These are phyloP conservation scores for Prinsepia uniflora DNA, from an alignment of 306 rosid genomes.

Conservation along the genomic window DNA sequence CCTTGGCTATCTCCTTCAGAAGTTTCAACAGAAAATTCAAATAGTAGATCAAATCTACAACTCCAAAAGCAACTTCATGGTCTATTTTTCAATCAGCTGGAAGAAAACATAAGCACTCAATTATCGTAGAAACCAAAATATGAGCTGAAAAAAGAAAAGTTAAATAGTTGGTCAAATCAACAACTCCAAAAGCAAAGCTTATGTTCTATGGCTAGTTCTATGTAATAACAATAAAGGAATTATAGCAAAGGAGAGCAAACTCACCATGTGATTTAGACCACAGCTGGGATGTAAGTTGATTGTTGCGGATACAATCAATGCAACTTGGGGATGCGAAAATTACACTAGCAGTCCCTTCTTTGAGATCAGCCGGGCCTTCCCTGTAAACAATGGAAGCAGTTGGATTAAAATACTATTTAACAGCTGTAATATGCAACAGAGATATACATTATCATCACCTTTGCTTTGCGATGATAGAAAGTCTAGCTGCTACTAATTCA, in stretches of 20 bases:
- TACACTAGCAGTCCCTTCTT: constrained; percentile 88
- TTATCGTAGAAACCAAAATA: constrained; percentile 1
- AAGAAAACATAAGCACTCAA: constrained; percentile 14
- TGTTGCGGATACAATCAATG: constrained; percentile 93
- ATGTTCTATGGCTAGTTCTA: no score
- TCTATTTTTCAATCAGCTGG: constrained; percentile 83
- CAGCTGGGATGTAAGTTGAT: constrained; percentile 77
- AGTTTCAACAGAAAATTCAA: constrained; percentile 29
- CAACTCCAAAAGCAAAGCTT: no score
- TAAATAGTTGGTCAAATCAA: no score
- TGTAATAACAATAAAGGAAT: not conserved
- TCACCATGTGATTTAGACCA: constrained; percentile 88
- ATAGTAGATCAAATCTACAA: no score
- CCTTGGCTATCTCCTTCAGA: constrained; percentile 92
- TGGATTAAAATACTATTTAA: constrained; percentile 14
- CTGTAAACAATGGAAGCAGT: constrained; percentile 43
- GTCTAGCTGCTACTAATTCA: constrained; percentile 76
- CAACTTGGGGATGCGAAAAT: constrained; percentile 92
- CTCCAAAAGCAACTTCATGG: no score
- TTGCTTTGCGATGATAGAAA: no score
- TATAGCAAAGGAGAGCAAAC: not conserved
- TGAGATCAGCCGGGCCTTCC: constrained; percentile 92
- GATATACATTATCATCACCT: constrained; percentile 32
- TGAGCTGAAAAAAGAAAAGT: not conserved
- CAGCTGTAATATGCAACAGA: constrained; percentile 1